These are phyloP conservation scores for Dendryphion nanum DNA, from an alignment of 2,329 filamentous ascomycete species.

Conservation along the genomic window DNA sequence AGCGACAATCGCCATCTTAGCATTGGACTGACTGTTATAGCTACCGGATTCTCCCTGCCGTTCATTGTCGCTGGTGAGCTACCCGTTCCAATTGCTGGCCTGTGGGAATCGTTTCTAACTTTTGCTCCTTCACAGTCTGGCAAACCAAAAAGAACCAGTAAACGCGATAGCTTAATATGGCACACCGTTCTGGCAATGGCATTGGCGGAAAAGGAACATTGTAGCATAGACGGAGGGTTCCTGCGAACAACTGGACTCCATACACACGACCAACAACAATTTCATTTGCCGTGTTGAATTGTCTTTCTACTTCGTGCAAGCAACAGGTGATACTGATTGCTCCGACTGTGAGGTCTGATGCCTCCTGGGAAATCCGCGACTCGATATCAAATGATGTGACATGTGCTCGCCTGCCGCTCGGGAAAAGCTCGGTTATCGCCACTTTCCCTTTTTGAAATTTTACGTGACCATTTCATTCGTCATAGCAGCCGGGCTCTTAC, in stretches of 20 bases:
- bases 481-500: not conserved
- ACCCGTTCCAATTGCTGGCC: no score
- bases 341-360: no score
- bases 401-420: conserved; percentile 5
- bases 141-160: conserved; percentile 63
- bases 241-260: conserved; percentile 31
- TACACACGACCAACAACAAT: conserved; percentile 29
- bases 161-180: conserved; percentile 12
- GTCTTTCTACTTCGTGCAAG: not conserved
- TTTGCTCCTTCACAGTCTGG: conserved; percentile 53
- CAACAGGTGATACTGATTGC: no score
- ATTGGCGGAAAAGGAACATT: conserved; percentile 17
- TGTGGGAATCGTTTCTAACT: no score
- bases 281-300: conserved; percentile 29
- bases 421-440: conserved; percentile 25
- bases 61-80: conserved; percentile 65
- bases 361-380: no score
- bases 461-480: not conserved
- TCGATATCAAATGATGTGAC: not conserved
- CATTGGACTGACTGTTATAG: conserved; percentile 47
- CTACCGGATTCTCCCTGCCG: conserved; percentile 57
- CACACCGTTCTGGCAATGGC: conserved; percentile 14
- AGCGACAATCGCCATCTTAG: not conserved
- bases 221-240: conserved; percentile 33
- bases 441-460: conserved; percentile 4